phyloP scores from a whole-genome alignment of 2,329 filamentous ascomycete species.

The Sphaerulina musiva region DNA sequence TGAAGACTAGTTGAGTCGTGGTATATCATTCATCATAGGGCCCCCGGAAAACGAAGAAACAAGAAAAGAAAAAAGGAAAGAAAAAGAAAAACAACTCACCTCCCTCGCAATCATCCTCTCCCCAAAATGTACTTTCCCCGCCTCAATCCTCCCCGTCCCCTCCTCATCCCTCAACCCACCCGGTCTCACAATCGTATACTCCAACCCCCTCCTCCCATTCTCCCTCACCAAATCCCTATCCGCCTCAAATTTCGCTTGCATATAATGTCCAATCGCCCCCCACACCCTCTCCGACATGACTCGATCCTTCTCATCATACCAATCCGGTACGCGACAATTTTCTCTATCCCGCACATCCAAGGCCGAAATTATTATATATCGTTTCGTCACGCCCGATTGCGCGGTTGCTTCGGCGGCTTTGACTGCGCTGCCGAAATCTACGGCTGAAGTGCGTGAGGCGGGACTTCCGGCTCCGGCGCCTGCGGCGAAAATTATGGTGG shows the following conservation, averaged over 20 bases:
- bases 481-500: slow-evolving; percentile 31
- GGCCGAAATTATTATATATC: slow-evolving; percentile 61
- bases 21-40: too few species aligned
- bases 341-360: slow-evolving; percentile 47
- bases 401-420: slow-evolving; percentile 57
- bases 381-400: slow-evolving; percentile 47
- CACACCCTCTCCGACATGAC: slow-evolving; percentile 36
- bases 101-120: slow-evolving; percentile 45
- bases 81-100: too few species aligned
- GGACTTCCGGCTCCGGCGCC: slow-evolving; percentile 34
- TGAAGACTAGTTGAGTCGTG: too few species aligned
- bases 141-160: slow-evolving; percentile 38
- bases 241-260: slow-evolving; percentile 41
- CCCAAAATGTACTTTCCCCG: slow-evolving; percentile 40
- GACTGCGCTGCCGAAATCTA: slow-evolving; percentile 59
- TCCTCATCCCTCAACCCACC: slow-evolving; percentile 43
- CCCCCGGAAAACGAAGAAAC: too few species aligned
- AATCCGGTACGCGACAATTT: slow-evolving; percentile 36
- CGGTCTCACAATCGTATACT: slow-evolving; percentile 44
- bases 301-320: slow-evolving; percentile 40
- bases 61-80: too few species aligned
- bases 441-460: slow-evolving; percentile 50
- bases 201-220: slow-evolving; percentile 36
- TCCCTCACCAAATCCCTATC: slow-evolving; percentile 37
- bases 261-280: slow-evolving; percentile 37